phyloP scores from a whole-genome alignment of 2,329 filamentous ascomycete genomes.

The Fusarium tanahbumbuense region DNA sequence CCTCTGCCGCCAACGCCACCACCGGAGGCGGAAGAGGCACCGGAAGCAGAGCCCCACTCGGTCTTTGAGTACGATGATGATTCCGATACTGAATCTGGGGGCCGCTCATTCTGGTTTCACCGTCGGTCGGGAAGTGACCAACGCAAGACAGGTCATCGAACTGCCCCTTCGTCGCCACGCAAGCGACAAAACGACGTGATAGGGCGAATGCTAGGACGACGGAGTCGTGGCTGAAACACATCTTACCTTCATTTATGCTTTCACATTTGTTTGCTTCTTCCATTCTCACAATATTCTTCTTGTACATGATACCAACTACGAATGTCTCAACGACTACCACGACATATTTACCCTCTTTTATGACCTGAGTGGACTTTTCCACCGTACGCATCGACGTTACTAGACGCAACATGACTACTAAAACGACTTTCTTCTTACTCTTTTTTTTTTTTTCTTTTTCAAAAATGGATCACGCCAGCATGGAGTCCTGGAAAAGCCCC shows the following conservation, averaged over 20 bases:
- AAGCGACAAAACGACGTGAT: conserved; percentile 53
- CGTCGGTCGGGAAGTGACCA: conserved; percentile 52
- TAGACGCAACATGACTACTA: conserved; percentile 29
- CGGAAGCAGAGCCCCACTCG: conserved; percentile 50
- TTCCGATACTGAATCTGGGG: conserved; percentile 52
- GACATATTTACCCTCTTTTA: conserved; percentile 15
- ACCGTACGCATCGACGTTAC: conserved; percentile 27
- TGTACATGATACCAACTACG: conserved; percentile 39
- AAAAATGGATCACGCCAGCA: conserved; percentile 13
- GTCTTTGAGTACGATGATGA: conserved; percentile 65
- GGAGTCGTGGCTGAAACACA: conserved; percentile 41
- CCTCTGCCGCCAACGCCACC: conserved; percentile 43
- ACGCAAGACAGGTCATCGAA: conserved; percentile 39
- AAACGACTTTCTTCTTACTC: conserved; percentile 9
- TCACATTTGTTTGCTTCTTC: background rate
- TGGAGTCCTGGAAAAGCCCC: conserved; percentile 31
- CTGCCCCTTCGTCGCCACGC: conserved; percentile 42
- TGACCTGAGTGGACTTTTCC: conserved; percentile 12
- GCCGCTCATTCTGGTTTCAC: conserved; percentile 59
- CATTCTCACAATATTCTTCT: conserved; percentile 1
- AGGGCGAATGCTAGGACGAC: conserved; percentile 53
- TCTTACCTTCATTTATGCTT: background rate
- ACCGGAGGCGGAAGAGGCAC: conserved; percentile 25
- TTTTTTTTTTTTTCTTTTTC: background rate
- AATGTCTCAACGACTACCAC: conserved; percentile 38